Base-by-base conservation (phyloP, 1,284 basidiomycete species). In the Caloboletus firmus region DNA sequence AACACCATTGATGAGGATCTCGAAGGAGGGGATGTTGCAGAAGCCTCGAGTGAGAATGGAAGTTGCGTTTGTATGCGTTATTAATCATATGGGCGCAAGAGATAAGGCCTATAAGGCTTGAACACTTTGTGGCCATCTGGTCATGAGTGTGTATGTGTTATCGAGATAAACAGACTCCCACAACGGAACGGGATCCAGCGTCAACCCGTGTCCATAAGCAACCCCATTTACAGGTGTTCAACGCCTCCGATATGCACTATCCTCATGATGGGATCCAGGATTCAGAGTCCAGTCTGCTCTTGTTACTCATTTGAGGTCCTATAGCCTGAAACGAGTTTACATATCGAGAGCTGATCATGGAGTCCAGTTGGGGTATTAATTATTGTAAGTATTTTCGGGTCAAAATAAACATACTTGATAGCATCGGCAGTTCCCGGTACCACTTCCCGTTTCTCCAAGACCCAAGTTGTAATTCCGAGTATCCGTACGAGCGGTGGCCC, bases 351-450 rank as follows among this genome's bases (percentile, higher is more conserved):
- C 9, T 30, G 28, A 10, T 8, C 26, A 28, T 24, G 24, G 24
- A 24, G 24, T 3, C 24, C 24, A 24, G 24, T 24, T 24, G 28
- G 8, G 6, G 12, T 12, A 32, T 26, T 52, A 35, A 41, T 42
- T 43, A 45, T 39, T 12, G 35, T 22, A n/a, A 26, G 35, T 34
- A 58, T 35, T 54, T 42, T 45, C 4, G 2, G 12, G 18, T 6
- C 5, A 35, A 24, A 24, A 59, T 53, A 55, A 49, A 50, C 9
- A 39, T 18, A 39, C 45, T 41, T 26, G 15, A 26, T 36, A 11
- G n/a, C 28, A 6, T 55, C 67, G 67, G 67, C 56, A 59, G 61
- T 62, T 71, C 47, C 67, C 67, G 67, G 67, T 12, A 62, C 45
- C 31, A 53, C 17, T 18, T 45, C 36, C 28, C 34, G 11, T 45